Evolutionary conservation across 2,329 filamentous ascomycete species (phyloP), one percentile per base, ranked within the genome.

Genomic region (Alternaria triticina): DNA sequence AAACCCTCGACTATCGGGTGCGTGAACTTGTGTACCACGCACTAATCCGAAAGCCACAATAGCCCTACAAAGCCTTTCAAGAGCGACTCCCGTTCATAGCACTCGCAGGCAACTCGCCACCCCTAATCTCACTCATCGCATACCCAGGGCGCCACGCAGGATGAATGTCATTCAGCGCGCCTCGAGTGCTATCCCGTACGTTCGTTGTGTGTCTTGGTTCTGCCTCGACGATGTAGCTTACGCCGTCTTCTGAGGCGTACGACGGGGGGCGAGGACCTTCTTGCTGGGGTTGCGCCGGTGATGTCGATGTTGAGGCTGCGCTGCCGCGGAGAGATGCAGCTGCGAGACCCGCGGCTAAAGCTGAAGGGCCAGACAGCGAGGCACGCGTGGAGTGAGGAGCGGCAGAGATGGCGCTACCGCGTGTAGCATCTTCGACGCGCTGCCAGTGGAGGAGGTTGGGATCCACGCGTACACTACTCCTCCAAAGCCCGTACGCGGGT

Each of bases 401-500:
- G 20, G 52, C 46, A 15, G 68, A 51, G 17, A 65, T 54, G 13
- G 62, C 50, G 1, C 59, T 68, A 2, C 47, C 57, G 10, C 60
- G 30, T 30, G 47, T 30, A 4, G 36, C 33, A 11, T 54, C 57
- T 1, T 77, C 73, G 10, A 76, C 91, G 40, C 90, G 87, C 78
- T 91, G 89, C 93, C 93, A 96, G 76, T 91, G 93, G 25, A 97
- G 84, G 13, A 93, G 84, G 73, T 95, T 88, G 1, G 93, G 93
- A 72, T 97, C 91, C 30, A 94, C 90, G 51, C 92, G 86, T 0
- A 96, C 92, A 73, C 91, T 95, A 78, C 90, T 89, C 56, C 93
- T 86, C 92, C 93, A 96, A 1, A 93, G 82, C 0, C 94, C 94
- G 75, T 97, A 97, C 3, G 93, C 93, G 0, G 94, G 94, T 5